Percentiles rank a stretch among this genome's conserved stretches.
Conservation (phyloP, 345 rosid species). For the Kernera saxatilis region DNA sequence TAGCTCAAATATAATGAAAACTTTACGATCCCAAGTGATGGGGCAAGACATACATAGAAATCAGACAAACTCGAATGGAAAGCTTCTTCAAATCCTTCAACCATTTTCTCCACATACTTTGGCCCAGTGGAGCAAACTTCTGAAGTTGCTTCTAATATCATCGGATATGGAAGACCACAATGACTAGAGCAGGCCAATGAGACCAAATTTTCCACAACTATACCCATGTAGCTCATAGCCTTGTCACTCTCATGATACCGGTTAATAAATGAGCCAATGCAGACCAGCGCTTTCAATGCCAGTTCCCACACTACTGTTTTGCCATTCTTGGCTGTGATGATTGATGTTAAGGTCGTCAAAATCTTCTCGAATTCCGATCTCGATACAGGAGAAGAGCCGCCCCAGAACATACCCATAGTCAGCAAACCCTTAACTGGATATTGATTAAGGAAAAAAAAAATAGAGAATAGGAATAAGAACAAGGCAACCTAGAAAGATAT, state of each 20-base stretch:
- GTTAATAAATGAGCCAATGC: slow-evolving; percentile 61
- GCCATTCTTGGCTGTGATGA: slow-evolving; percentile 40
- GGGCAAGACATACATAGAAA: slow-evolving; percentile 53
- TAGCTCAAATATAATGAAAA: not conserved
- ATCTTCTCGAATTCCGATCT: slow-evolving; percentile 58
- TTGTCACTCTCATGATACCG: slow-evolving; percentile 49
- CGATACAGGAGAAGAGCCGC: slow-evolving; percentile 42
- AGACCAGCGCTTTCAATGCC: slow-evolving; percentile 62
- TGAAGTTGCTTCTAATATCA: slow-evolving; percentile 58
- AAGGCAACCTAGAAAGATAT: not conserved
- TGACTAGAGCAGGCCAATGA: slow-evolving; percentile 43
- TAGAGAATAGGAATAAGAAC: not conserved
- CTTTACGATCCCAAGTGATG: not conserved
- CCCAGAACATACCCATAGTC: slow-evolving; percentile 58
- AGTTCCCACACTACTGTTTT: slow-evolving; percentile 53
- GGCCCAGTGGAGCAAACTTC: slow-evolving; percentile 54
- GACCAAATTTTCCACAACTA: slow-evolving; percentile 54
- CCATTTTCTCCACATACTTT: slow-evolving; percentile 51
- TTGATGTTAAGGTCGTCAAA: slow-evolving; percentile 48
- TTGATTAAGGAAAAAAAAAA: slow-evolving; percentile 6
- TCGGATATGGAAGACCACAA: slow-evolving; percentile 43
- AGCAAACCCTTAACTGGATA: slow-evolving; percentile 84
- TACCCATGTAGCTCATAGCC: slow-evolving; percentile 46
- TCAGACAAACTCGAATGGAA: slow-evolving; percentile 49
- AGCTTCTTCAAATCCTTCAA: slow-evolving; percentile 59